Base-by-base conservation (phyloP, 2,329 filamentous ascomycete genomes). In the Fusarium sp. region DNA sequence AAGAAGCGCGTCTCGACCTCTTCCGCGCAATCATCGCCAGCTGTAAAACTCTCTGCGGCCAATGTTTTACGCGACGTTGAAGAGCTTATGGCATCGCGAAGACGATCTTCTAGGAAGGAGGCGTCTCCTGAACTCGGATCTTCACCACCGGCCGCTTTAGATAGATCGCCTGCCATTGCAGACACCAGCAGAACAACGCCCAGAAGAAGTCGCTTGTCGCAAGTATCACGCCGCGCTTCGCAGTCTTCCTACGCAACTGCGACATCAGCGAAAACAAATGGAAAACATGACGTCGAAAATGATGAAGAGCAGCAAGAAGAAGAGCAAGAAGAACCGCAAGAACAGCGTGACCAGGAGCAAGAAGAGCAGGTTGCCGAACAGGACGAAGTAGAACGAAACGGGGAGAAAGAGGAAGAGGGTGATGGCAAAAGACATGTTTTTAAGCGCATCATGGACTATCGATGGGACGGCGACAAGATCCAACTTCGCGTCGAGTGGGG, bases 401-500 rank as follows among this genome's bases (percentile, higher is more conserved):
- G 20, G 2, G 2, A 9, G 10, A 15, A 19, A 6, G 36, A 56
- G 12, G 45, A 39, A 32, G 32, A 38, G 4, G 58, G 52, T 17
- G 56, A 56, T 0, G 57, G 43, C 2, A 23, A 65, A 7, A 42
- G 20, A 3, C 52, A 58, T 15, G 53, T 62, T 2, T 38, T 11
- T 69, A 69, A 58, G 17, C 55, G 59, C 15, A 73, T 78, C 45
- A 17, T 52, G 14, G 60, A 68, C 9, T 60, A 78, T 34, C 76
- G 77, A 46, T 78, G 77, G 76, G 53, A 21, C 0, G 68, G 53
- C 8, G 69, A 76, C 49, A 56, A 68, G 11, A 72, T 79, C 1
- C 67, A 78, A 21, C 66, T 80, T 6, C 51, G 68, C 9, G 73
- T 79, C 6, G 64, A 76, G 23, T 80, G 78, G 78, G 71, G 71